Evolutionary conservation across 2,329 filamentous ascomycete species (phyloP), one percentile per base, ranked within the genome.

Genomic region (Capronia coronata): DNA sequence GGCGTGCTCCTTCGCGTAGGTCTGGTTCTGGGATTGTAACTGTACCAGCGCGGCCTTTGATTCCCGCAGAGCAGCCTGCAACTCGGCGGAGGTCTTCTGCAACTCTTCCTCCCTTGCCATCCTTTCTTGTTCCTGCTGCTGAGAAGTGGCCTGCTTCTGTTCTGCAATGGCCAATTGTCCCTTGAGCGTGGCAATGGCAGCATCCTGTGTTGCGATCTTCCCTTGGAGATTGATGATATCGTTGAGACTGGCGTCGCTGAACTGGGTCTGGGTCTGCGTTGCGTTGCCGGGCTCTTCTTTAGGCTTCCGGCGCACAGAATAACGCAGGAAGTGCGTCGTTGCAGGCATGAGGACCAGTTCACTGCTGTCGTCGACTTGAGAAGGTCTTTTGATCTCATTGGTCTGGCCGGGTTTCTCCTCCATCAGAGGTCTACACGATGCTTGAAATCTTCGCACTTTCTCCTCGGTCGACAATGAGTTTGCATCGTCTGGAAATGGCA

Each of bases 371-470:
- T 40, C 35, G 3, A 35, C 43, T 30, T 45, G 47, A 11, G 41
- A 25, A 4, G 19, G 38, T 18, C n/a, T 29, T 9, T 35, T 16
- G 21, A n/a, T 42, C 32, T 22, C 21, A 11, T 27, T 21, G 3
- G 34, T 23, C n/a, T 23, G 29, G n/a, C 27, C 35, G 4, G 37
- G 42, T 30, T 47, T 23, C 21, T 49, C 34, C 9, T 54, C 44
- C 8, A 54, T 27, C 11, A 54, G 38, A 16, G 43, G 34, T 23
- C 34, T 40, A 27, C 52, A 55, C 11, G 38, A 38, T 9, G 41
- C 32, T 32, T 52, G 48, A 38, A 55, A 55, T 4, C 16, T 35
- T 18, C 23, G 46, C 8, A 40, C 49, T 29, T 51, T 55, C 16
- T 51, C 45, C 16, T 25, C 18, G 7, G 27, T 30, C 3, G 42